Percentiles rank a stretch among this genome's conserved stretches.
Evolutionary conservation across 1,284 basidiomycete species (phyloP).

Genomic region (Coniophora puteana): DNA sequence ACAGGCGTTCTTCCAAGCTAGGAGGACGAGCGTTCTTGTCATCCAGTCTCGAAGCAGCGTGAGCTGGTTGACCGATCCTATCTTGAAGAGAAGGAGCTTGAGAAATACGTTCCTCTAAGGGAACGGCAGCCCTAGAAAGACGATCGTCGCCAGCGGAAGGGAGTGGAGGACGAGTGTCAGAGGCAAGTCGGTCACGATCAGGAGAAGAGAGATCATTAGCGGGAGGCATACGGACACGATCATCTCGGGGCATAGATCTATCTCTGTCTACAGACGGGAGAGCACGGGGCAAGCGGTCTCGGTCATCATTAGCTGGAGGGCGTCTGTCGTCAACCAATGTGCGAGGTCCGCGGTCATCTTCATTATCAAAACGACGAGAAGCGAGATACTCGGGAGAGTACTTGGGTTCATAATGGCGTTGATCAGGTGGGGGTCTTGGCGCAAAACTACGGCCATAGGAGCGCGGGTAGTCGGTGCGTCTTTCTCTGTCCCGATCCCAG

Average conservation of each 20-base stretch:
- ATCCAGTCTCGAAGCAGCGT: constrained; percentile 18
- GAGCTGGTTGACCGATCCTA: constrained; percentile 27
- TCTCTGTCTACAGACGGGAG: too few relatives aligned
- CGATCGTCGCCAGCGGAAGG: constrained; percentile 25
- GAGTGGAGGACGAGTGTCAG: constrained; percentile 24
- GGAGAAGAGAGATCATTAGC: not conserved
- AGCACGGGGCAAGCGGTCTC: constrained; percentile 11
- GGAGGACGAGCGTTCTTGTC: constrained; percentile 22
- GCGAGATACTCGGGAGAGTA: constrained; percentile 28
- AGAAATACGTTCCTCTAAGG: constrained; percentile 35
- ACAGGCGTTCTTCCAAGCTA: constrained; percentile 39
- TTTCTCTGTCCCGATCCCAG: constrained; percentile 30
- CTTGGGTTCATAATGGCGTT: constrained; percentile 39
- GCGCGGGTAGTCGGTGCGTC: constrained; percentile 27
- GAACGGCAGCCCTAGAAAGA: constrained; percentile 17
- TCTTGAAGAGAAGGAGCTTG: constrained; percentile 32
- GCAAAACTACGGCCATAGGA: constrained; percentile 34
- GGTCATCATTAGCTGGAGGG: constrained; percentile 25
- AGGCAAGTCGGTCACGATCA: constrained; percentile 14
- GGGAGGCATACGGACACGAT: constrained; percentile 14
- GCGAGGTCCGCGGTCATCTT: constrained; percentile 18
- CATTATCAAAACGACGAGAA: constrained; percentile 30
- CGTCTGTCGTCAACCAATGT: constrained; percentile 18
- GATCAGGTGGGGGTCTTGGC: constrained; percentile 38
- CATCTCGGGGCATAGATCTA: constrained; percentile 4